These are phyloP conservation scores for Thermothielavioides terrestris DNA, from an alignment of 495 filamentous ascomycete genomes.

Conservation along the genomic window DNA sequence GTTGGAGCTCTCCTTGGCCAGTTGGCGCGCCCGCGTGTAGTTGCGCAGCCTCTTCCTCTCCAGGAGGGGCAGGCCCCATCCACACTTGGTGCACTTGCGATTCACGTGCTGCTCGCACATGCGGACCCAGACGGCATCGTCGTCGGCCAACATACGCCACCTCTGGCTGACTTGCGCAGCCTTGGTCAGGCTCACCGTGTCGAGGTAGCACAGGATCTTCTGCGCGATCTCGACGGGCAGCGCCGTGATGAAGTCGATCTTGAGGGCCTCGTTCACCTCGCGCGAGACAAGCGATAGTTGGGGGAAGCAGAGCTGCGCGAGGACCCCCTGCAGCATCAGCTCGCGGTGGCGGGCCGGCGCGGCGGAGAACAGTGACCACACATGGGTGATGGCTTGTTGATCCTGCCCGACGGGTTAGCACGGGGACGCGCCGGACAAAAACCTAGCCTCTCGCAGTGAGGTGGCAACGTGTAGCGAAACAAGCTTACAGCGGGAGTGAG, in stretches of 20 bases:
- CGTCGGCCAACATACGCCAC: slow-evolving; percentile 84
- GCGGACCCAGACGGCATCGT: slow-evolving; percentile 95
- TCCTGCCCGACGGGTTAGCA: no score
- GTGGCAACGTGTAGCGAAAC: slow-evolving; percentile 25
- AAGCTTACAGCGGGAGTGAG: slow-evolving; percentile 64
- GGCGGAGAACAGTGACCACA: slow-evolving; percentile 96
- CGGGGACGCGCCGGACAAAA: no score
- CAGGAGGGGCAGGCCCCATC: slow-evolving; percentile 84
- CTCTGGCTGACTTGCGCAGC: slow-evolving; percentile 87
- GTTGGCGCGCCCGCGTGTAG: slow-evolving; percentile 73
- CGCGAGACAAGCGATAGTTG: slow-evolving; percentile 87
- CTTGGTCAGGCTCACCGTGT: slow-evolving; percentile 93
- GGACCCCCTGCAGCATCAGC: slow-evolving; percentile 89
- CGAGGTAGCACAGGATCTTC: slow-evolving; percentile 86
- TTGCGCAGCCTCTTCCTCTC: slow-evolving; percentile 82
- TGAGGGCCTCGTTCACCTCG: slow-evolving; percentile 80
- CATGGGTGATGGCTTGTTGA: slow-evolving; percentile 87
- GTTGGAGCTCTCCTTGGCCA: slow-evolving; percentile 25
- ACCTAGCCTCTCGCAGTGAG: no score
- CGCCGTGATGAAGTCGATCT: slow-evolving; percentile 88
- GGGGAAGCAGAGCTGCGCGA: slow-evolving; percentile 93
- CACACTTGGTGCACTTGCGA: slow-evolving; percentile 92
- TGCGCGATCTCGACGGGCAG: slow-evolving; percentile 85
- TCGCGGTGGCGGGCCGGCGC: slow-evolving; percentile 88
- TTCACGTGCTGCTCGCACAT: slow-evolving; percentile 99